Evolutionary conservation across 2,329 filamentous ascomycete genomes (phyloP), one percentile per base, ranked within the genome.

Genomic region (Eutypa lata): DNA sequence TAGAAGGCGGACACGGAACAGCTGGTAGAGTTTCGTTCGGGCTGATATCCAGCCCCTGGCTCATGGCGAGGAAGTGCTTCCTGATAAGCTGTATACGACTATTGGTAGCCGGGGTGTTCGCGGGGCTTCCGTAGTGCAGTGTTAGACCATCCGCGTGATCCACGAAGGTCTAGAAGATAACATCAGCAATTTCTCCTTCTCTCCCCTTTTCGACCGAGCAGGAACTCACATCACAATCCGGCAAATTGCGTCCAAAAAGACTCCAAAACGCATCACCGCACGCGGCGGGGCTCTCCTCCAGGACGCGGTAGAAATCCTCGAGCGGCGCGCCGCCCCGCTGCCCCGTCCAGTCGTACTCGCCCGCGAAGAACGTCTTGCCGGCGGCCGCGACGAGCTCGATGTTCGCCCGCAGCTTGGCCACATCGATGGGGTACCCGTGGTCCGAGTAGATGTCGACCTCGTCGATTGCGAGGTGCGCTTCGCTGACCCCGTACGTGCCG

Each of bases 401-500:
- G 47, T 72, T 75, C 1, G 57, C 53, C 48, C 67, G 59, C 33
- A 79, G 62, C 56, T 72, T 73, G 26, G 61, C 60, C n/a, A 67
- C 65, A 54, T 73, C 67, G 47, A 72, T 59, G 0, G 75, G 75
- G 55, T 78, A 79, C 61, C 71, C 78, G 57, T 79, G 76, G 59
- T 79, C 68, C 14, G 72, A 76, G 61, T 72, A 76, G 24, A 78
- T 71, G 56, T 79, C 76, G 3, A 79, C 65, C 56, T 74, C 73
- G 5, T 67, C 52, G 38, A 78, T 68, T 18, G 28, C 55, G 19
- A 79, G 65, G 59, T 78, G 74, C 7, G 68, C 71, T 49, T 56
- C 58, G 62, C 77, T 77, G 52, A 79, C 64, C n/a, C 76, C 76
- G 53, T 75, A 77, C 13, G 73, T 77, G 47, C 76, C 76, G 55